These are phyloP conservation scores for Picocystis salinarum DNA, from an alignment of 139 green algal genomes.

Conservation along the genomic window DNA sequence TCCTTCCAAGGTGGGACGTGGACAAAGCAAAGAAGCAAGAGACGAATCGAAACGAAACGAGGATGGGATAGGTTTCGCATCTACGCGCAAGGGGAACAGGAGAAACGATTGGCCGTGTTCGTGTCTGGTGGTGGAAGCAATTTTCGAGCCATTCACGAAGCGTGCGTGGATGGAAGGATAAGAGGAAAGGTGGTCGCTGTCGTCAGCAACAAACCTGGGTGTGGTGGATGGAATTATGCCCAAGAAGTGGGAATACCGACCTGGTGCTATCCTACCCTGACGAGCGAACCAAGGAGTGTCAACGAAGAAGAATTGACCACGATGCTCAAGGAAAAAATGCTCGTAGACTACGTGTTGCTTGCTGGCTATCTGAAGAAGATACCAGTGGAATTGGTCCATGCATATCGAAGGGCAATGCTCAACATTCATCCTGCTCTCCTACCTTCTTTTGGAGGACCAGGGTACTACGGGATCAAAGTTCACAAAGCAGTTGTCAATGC, in stretches of 20 bases:
- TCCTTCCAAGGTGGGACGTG: too few relatives aligned
- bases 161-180: constrained; percentile 38
- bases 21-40: too few relatives aligned
- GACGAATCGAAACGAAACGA: too few relatives aligned
- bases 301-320: constrained; percentile 3
- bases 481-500: constrained; percentile 77
- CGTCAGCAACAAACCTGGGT: constrained; percentile 57
- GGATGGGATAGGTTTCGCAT: too few relatives aligned
- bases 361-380: constrained; percentile 90
- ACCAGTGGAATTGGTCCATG: constrained; percentile 44
- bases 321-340: constrained; percentile 2
- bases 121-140: constrained; percentile 80
- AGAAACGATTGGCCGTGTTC: constrained; percentile 79
- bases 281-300: background rate
- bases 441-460: constrained; percentile 88
- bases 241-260: constrained; percentile 43
- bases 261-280: background rate
- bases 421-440: constrained; percentile 98
- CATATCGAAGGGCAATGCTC: constrained; percentile 62
- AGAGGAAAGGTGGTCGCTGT: constrained; percentile 40
- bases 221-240: constrained; percentile 58
- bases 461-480: constrained; percentile 75
- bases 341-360: constrained; percentile 61
- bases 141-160: constrained; percentile 62
- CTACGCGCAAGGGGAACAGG: too few relatives aligned